Evolutionary conservation across 371 early-diverging fungal species (phyloP), one percentile per base, ranked within the genome.

Genomic region (Mortierella polycephala): DNA sequence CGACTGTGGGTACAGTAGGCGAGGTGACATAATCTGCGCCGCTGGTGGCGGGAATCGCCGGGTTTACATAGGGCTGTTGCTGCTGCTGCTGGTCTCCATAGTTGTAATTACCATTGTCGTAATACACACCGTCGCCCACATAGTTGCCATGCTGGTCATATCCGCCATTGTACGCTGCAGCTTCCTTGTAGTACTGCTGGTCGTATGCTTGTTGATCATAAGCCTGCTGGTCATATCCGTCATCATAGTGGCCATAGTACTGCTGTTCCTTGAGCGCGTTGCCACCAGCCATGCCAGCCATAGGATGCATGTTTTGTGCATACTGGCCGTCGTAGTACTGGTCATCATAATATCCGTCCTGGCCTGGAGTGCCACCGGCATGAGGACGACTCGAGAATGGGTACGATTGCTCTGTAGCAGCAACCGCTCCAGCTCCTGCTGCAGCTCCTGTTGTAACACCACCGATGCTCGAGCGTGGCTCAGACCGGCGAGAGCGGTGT

Each of bases 331-430:
- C 68, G 37, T 77, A 77, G n/a, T 77, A 77, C 45, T 67, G 67
- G 11, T 77, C 77, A 40, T 71, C 72, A 49, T 75, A 75, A 46
- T 49, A 71, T 40, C 39, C 67, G 23, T 75, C 68, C 60, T 75
- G 69, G 20, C 56, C 64, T 7, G 42, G 60, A 37, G 52, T 54
- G 5, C 21, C 41, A 2, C 46, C 42, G 8, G 53, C 63, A 44
- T 51, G n/a, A 14, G 68, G 72, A n/a, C 77, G 63, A 56, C 44
- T 70, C 20, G 71, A 67, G 67, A 75, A 75, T n/a, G 76, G 76
- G 46, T 70, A 75, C 18, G 63, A 6, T 54, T 62, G 60, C 9
- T 51, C 75, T 6, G 21, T 53, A 39, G 60, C 62, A 42, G 46
- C 59, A 2, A 55, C 64, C 12, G 60, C 67, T 30, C 30, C 30